A percentile compares a stretch with the other conserved stretches of the same genome.
Conservation (phyloP, 2,329 filamentous ascomycete genomes). For the Ploettnerulaceae sp. region DNA sequence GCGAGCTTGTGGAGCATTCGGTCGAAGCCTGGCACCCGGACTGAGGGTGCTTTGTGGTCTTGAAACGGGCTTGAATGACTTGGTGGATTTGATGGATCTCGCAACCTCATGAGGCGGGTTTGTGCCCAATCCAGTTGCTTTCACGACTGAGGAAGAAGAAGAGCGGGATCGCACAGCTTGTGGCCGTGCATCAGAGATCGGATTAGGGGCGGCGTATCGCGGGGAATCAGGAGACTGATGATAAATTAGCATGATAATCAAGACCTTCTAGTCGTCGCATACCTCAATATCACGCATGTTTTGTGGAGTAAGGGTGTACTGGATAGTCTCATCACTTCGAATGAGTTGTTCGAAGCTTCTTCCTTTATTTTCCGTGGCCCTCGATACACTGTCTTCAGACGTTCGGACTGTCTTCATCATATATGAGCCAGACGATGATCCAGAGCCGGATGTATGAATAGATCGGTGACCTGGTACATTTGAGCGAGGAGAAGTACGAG, state of each 20-base stretch:
- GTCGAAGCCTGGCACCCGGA: conserved; percentile 22
- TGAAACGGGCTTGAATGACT: conserved; percentile 14
- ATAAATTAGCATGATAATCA: neutral
- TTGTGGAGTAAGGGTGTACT: conserved; percentile 75
- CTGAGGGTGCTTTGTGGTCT: conserved; percentile 15
- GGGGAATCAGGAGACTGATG: conserved; percentile 22
- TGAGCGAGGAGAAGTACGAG: conserved; percentile 8
- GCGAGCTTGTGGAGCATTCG: conserved; percentile 45
- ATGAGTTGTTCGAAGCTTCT: conserved; percentile 75
- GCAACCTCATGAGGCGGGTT: conserved; percentile 18
- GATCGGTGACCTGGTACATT: conserved; percentile 11
- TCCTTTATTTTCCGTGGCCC: conserved; percentile 50
- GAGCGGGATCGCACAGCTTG: conserved; percentile 26
- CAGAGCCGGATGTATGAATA: conserved; percentile 46
- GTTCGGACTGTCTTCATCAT: conserved; percentile 51
- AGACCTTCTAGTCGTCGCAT: conserved; percentile 33
- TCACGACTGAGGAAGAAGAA: conserved; percentile 20
- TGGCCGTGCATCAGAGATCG: conserved; percentile 17
- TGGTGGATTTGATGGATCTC: conserved; percentile 14
- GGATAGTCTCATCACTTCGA: conserved; percentile 75
- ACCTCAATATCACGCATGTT: conserved; percentile 74
- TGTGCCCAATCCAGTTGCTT: conserved; percentile 23
- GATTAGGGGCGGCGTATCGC: conserved; percentile 12
- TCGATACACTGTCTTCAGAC: conserved; percentile 52
- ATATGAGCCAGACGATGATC: conserved; percentile 39